These are phyloP conservation scores for Phaeomoniella chlamydospora DNA, from an alignment of 2,329 filamentous ascomycete species.

Conservation along the genomic window DNA sequence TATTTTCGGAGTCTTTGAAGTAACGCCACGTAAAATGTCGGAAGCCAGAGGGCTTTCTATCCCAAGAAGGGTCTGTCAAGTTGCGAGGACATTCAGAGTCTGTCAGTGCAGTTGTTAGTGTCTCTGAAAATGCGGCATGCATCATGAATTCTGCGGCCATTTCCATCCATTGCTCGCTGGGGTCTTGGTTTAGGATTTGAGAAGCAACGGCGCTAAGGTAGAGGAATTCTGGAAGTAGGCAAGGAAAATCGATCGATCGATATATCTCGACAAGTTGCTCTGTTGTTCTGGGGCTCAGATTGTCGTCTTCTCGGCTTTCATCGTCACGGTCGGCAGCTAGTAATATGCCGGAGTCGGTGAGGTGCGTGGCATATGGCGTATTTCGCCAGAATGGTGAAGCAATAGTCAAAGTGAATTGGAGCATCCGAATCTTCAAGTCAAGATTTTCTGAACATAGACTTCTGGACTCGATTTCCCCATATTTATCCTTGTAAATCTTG, in stretches of 20 bases:
- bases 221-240: background rate
- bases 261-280: background rate
- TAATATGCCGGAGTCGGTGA: no score
- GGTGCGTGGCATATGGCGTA: no score
- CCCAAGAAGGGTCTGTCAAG: background rate
- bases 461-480: background rate
- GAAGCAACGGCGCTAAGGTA: background rate
- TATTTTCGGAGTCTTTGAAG: background rate
- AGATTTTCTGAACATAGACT: background rate
- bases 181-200: slow-evolving; percentile 1
- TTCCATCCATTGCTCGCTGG: slow-evolving; percentile 8
- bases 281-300: background rate
- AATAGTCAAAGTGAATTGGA: background rate
- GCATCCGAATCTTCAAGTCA: background rate
- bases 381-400: background rate
- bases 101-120: background rate
- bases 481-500: background rate
- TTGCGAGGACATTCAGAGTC: background rate
- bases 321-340: no score
- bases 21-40: background rate
- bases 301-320: no score
- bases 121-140: slow-evolving; percentile 5
- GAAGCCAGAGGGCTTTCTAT: no score
- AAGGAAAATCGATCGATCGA: background rate
- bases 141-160: slow-evolving; percentile 9